Conservation (phyloP, 2,329 filamentous ascomycete genomes). For the Elsinoe necatrix region DNA sequence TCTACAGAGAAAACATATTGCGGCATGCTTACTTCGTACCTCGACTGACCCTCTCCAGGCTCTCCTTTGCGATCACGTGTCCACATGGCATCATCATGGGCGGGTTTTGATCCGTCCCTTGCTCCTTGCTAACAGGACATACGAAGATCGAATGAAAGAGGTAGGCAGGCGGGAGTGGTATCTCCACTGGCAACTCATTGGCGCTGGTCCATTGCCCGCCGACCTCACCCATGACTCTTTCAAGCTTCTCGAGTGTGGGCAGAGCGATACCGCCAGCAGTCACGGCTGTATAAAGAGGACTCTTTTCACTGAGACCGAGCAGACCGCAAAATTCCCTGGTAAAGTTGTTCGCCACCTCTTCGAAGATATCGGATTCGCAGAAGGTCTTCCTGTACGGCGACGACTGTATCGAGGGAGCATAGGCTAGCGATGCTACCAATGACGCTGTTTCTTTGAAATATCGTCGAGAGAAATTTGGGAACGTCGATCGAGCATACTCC, state of each 20-base stretch:
- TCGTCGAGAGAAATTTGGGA: slow-evolving; percentile 63
- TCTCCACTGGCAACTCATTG: slow-evolving; percentile 73
- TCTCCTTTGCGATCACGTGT: slow-evolving; percentile 84
- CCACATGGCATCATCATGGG: slow-evolving; percentile 96
- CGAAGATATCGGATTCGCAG: slow-evolving; percentile 65
- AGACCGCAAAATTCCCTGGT: slow-evolving; percentile 76
- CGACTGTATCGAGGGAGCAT: slow-evolving; percentile 59
- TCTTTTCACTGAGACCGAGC: slow-evolving; percentile 80
- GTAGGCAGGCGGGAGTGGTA: slow-evolving; percentile 55
- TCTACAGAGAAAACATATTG: too few species aligned
- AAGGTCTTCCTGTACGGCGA: slow-evolving; percentile 79
- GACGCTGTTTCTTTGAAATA: slow-evolving; percentile 74
- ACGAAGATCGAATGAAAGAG: slow-evolving; percentile 95
- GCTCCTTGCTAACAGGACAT: slow-evolving; percentile 93
- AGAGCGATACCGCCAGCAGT: slow-evolving; percentile 90
- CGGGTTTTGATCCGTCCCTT: slow-evolving; percentile 85
- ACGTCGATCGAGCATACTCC: slow-evolving; percentile 65
- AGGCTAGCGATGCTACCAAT: slow-evolving; percentile 73
- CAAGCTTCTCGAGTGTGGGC: slow-evolving; percentile 80
- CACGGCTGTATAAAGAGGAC: slow-evolving; percentile 82
- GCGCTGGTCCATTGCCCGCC: slow-evolving; percentile 91
- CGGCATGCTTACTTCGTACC: slow-evolving; percentile 36
- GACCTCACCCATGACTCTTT: slow-evolving; percentile 77
- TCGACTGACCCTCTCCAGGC: slow-evolving; percentile 70
- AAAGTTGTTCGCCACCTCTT: slow-evolving; percentile 78